phyloP scores from a whole-genome alignment of 768 basidiomycete species.

The Termitomyces sp. region DNA sequence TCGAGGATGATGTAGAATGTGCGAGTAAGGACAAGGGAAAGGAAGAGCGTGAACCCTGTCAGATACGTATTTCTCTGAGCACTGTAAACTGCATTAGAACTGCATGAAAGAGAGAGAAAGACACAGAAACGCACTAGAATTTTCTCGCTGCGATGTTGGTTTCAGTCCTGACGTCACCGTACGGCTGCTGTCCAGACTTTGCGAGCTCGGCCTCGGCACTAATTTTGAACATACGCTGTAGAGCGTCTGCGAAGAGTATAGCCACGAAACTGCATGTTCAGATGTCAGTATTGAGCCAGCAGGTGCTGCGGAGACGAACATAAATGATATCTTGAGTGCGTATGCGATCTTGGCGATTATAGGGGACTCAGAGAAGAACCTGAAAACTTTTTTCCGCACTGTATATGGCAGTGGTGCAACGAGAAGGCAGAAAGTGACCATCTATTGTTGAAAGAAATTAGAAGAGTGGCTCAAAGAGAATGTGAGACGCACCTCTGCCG shows the following conservation, averaged over 20 bases:
- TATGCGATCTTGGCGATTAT: slow-evolving; percentile 86
- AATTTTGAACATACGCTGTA: slow-evolving; percentile 89
- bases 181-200: slow-evolving; percentile 49
- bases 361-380: slow-evolving; percentile 65
- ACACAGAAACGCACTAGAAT: slow-evolving; percentile 71
- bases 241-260: slow-evolving; percentile 86
- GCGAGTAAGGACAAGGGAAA: slow-evolving; percentile 91
- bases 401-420: slow-evolving; percentile 83
- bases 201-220: slow-evolving; percentile 69
- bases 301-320: slow-evolving; percentile 47
- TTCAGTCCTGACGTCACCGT: slow-evolving; percentile 72
- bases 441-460: slow-evolving; percentile 34
- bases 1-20: slow-evolving; percentile 92
- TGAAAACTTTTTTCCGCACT: slow-evolving; percentile 68
- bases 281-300: background rate
- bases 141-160: slow-evolving; percentile 89
- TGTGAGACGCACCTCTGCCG: slow-evolving; percentile 54
- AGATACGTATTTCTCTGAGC: slow-evolving; percentile 91
- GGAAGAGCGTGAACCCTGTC: slow-evolving; percentile 92
- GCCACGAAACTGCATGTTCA: slow-evolving; percentile 64
- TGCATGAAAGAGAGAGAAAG: background rate
- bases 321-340: slow-evolving; percentile 91
- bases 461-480: background rate
- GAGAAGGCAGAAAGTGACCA: slow-evolving; percentile 82
- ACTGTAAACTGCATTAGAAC: slow-evolving; percentile 34